Conservation (phyloP, 257 asterid genomes). For the Haberlea rhodopensis region DNA sequence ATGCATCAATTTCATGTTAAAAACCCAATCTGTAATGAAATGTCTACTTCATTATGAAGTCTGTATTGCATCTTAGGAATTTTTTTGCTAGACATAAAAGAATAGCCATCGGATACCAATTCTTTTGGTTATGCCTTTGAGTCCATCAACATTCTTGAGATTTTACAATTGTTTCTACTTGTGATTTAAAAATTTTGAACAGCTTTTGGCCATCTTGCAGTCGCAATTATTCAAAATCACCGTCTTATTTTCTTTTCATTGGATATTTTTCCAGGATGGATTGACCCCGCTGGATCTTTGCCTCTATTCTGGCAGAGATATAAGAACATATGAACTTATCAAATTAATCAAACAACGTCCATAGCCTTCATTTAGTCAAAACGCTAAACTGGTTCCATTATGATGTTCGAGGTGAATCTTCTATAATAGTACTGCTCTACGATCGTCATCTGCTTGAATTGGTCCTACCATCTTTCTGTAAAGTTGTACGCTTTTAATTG, state of each 20-base stretch:
- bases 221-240: not conserved
- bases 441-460: not conserved
- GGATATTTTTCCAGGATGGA: constrained; percentile 55
- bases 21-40: no score
- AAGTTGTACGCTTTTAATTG: constrained; percentile 13
- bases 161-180: not conserved
- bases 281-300: constrained; percentile 66
- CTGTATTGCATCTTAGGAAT: not conserved
- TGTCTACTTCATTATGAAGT: not conserved
- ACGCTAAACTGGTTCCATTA: not conserved
- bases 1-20: constrained; percentile 8
- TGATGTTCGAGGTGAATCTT: not conserved
- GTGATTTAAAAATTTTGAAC: not conserved
- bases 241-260: not conserved
- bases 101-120: not conserved
- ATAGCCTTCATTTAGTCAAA: not conserved
- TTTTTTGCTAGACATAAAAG: not conserved
- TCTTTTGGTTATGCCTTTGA: not conserved
- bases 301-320: constrained; percentile 62
- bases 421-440: not conserved
- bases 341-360: constrained; percentile 19
- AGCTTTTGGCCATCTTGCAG: not conserved
- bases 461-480: not conserved
- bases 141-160: no score
- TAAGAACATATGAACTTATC: constrained; percentile 68